Evolutionary conservation across 164 flowering plant species (phyloP), one percentile per base, ranked within the genome.

Genomic region (Berberis thunbergii): DNA sequence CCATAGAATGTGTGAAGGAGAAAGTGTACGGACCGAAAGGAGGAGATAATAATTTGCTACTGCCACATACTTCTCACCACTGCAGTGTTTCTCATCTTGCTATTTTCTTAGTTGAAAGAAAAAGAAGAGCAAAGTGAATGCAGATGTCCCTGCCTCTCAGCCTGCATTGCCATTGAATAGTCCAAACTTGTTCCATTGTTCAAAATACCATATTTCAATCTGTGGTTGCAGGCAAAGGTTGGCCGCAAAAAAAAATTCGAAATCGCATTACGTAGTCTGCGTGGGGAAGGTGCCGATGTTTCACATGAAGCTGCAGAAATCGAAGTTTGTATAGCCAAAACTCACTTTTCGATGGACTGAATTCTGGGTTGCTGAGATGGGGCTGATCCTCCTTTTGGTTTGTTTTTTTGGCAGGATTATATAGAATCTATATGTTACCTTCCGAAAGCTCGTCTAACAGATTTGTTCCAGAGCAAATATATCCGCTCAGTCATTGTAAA

Each of bases 261-360:
- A 73, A 61, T 60, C n/a, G 84, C 91, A 6, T 59, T 89, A 4
- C 75, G 62, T 49, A 79, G 53, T 64, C 86, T 89, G 59, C 89
- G 91, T 42, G 96, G 96, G 64, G 77, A 79, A 66, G 75, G 83
- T 73, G 83, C 86, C 44, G 86, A 89, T 75, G 58, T 85, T 56
- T 76, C 86, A 60, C 38, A 57, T 1, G 97, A 89, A 75, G 84
- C 86, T 43, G 72, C 81, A 11, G 97, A 90, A 74, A 87, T 90
- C 58, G 84, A 80, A 61, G 96, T 87, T 6, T 40, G 41, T 62
- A 26, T 44, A 41, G 57, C 9, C 56, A 60, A 40, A 50, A 6
- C 43, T 63, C 3, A 43, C 52, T 40, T 7, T 7, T 40, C 9
- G 49, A 13, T 40, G n/a, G 54, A 54, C 1, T 45, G 7, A 13